These are phyloP conservation scores for Metschnikowia peoriensis DNA, from an alignment of 805 yeast genomes.

Conservation along the genomic window DNA sequence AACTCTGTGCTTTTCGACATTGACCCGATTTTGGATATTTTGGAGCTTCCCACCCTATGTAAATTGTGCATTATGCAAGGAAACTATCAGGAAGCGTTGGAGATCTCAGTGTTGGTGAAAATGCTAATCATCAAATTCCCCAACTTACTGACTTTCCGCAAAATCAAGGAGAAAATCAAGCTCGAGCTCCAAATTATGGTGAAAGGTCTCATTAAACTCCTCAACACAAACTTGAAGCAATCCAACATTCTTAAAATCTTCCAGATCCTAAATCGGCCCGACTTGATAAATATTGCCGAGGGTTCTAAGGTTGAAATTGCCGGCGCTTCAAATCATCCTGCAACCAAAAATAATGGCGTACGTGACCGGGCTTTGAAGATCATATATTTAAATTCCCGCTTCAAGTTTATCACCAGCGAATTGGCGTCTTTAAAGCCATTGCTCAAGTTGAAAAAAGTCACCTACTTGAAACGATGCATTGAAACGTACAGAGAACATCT, in stretches of 20 bases:
- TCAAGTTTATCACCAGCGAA: conserved; percentile 63
- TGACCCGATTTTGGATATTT: conserved; percentile 69
- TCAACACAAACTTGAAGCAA: conserved; percentile 75
- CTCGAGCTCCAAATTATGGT: conserved; percentile 64
- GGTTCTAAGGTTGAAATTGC: not conserved
- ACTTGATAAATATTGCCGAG: conserved; percentile 30
- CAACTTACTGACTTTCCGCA: conserved; percentile 48
- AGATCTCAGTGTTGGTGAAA: conserved; percentile 71
- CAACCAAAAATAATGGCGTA: not conserved
- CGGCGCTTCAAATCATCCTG: not conserved
- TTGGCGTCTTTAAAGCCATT: conserved; percentile 57
- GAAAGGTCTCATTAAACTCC: conserved; percentile 61
- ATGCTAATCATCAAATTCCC: conserved; percentile 72
- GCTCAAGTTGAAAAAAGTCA: conserved; percentile 49
- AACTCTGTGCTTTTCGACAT: conserved; percentile 54
- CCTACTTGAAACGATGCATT: conserved; percentile 71
- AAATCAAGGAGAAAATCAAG: conserved; percentile 51
- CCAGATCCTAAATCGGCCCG: conserved; percentile 69
- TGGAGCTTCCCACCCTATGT: conserved; percentile 82
- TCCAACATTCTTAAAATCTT: conserved; percentile 77
- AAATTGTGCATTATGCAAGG: conserved; percentile 84
- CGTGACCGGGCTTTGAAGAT: conserved; percentile 37
- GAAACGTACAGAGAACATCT: conserved; percentile 85
- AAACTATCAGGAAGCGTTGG: conserved; percentile 85
- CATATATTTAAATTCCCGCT: conserved; percentile 66